Base-by-base conservation (phyloP, 192 early-diverging fungal genomes). In the Coemansia umbellata region DNA sequence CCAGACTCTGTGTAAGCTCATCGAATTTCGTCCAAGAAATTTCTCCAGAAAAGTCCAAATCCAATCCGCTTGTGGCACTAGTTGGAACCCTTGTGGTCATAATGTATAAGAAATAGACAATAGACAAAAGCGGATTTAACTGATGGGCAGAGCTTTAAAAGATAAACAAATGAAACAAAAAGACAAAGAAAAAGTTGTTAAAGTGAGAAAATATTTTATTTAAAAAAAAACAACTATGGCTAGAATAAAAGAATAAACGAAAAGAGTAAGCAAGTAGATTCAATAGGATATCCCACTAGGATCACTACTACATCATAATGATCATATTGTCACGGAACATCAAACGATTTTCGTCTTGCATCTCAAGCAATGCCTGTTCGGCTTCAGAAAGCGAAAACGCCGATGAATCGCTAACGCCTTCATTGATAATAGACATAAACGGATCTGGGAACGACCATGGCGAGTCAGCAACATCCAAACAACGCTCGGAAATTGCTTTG, bases 281-380 rank as follows among this genome's bases (percentile, higher is more conserved):
- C n/a, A n/a, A n/a, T n/a, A n/a, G n/a, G n/a, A n/a, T n/a, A n/a
- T n/a, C n/a, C n/a, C n/a, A n/a, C n/a, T n/a, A n/a, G n/a, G n/a
- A n/a, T n/a, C n/a, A n/a, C n/a, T n/a, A n/a, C 36, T 81, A 90
- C 61, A 90, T 86, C 58, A 81, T 74, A 53, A 87, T 81, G 39
- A 87, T 68, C 43, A 81, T 72, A 19, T 78, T 80, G 47, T 82
- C 82, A 27, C 79, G 80, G 63, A 82, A 88, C 85, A 88, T 88
- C 23, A 90, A 66, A 32, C 86, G 80, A 65, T 90, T 90, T 21
- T 70, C 80, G 11, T 61, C 55, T 47, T 78, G 67, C 88, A 90
- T 81, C 31, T 58, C 64, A 24, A 68, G 58, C 50, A 90, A 65
- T 13, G 83, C 84, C 1, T 64, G 64, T 21, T 82, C 78, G 3